Percentiles rank a stretch among this genome's conserved stretches.
Conservation (phyloP, 1,284 basidiomycete genomes). For the Xanthoconium separans region DNA sequence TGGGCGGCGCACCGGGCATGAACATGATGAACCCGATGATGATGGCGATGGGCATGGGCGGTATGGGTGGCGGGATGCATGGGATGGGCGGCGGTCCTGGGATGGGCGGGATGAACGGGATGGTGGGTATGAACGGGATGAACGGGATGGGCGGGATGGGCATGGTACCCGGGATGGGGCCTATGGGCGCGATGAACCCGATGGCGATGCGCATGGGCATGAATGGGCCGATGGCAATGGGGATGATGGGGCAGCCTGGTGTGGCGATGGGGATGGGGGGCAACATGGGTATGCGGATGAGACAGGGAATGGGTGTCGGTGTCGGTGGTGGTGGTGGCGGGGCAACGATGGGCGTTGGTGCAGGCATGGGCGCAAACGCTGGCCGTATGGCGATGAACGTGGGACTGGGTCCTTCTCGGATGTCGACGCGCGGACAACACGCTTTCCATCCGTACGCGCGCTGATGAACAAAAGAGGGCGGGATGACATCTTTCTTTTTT, state of each 20-base stretch:
- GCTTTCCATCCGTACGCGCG: slow-evolving; percentile 63
- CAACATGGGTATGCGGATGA: slow-evolving; percentile 34
- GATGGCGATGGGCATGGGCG: slow-evolving; percentile 38
- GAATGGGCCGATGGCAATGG: slow-evolving; percentile 35
- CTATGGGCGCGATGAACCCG: slow-evolving; percentile 34
- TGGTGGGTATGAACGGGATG: slow-evolving; percentile 29
- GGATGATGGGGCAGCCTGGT: slow-evolving; percentile 30
- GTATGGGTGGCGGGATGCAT: background rate
- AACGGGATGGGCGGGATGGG: slow-evolving; percentile 39
- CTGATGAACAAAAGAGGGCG: slow-evolving; percentile 11
- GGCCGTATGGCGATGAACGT: slow-evolving; percentile 40
- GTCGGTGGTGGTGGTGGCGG: slow-evolving; percentile 28
- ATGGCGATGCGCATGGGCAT: slow-evolving; percentile 39
- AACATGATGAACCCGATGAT: slow-evolving; percentile 40
- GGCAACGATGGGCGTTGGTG: slow-evolving; percentile 34
- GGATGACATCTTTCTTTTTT: too few relatives aligned
- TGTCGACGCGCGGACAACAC: slow-evolving; percentile 56
- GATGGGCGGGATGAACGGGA: slow-evolving; percentile 32
- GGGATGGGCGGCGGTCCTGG: slow-evolving; percentile 1
- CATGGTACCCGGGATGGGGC: slow-evolving; percentile 34
- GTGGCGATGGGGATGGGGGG: slow-evolving; percentile 32
- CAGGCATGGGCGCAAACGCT: slow-evolving; percentile 37
- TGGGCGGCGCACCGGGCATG: slow-evolving; percentile 34
- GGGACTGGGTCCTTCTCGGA: slow-evolving; percentile 54
- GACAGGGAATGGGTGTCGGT: slow-evolving; percentile 29